Evolutionary conservation across 106 monocot genomes (phyloP), one percentile per base, ranked within the genome.

Genomic region (Iris macrosiphon): DNA sequence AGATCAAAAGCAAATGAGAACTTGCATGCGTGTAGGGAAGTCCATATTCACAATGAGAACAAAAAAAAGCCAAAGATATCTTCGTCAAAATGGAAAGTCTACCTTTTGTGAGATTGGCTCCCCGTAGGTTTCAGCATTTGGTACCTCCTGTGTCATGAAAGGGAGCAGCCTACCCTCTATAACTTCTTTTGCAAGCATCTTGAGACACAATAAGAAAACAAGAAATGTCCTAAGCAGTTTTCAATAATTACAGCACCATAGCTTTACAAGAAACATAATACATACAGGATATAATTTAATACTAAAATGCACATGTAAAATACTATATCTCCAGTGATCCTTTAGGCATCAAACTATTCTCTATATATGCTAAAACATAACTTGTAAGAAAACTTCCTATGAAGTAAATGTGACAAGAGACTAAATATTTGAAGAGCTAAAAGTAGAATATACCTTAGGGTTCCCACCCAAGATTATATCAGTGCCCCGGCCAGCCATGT

Each of bases 401-500:
- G 12, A 31, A 28, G 17, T 29, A 41, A 32, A 40, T 31, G 49
- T 21, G 2, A 49, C 15, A 3, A 49, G 17, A 29, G 29, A 14
- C 13, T 27, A 28, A 0, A 3, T 1, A 8, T 21, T 6, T 49
- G 13, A 3, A 27, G 29, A 29, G 28, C 8, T 49, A 49, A 46
- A 20, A 3, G 15, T 14, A 37, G 5, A 29, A 40, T 39, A 33
- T 57, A 98, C 96, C 68, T 98, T 98, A 21, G 90, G 86, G 52
- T 98, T 98, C 55, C 96, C 96, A 52, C 96, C 96, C 27, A 98
- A 69, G 52, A 98, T 98, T 53, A 98, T 98, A 78, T 98, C 96
- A 61, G 96, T 98, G 61, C 96, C 96, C 64, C 96, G 74, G 32
- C 96, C 96, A 73, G 96, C 96, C 96, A 98, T 98, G 57, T 98